phyloP scores from a whole-genome alignment of 1,284 basidiomycete species.

The Mycena sp. region DNA sequence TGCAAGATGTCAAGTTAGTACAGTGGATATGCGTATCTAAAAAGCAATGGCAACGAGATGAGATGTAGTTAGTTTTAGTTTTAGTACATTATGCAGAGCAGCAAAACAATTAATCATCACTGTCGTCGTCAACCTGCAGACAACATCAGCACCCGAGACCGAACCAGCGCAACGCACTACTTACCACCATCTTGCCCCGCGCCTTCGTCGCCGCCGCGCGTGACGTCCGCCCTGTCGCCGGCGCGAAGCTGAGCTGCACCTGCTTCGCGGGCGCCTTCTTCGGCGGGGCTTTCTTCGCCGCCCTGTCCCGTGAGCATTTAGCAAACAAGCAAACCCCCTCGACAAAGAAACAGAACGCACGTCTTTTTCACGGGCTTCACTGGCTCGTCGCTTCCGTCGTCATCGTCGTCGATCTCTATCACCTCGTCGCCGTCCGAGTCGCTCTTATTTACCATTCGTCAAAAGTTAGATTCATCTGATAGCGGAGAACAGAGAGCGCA shows the following conservation, averaged over 20 bases:
- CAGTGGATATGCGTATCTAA: constrained; percentile 1
- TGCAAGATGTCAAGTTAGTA: constrained; percentile 3
- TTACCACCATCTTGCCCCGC: constrained; percentile 60
- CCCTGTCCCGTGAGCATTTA: constrained; percentile 33
- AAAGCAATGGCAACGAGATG: not conserved
- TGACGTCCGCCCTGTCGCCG: constrained; percentile 62
- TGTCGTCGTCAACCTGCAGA: constrained; percentile 35
- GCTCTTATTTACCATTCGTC: no score
- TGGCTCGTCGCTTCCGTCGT: constrained; percentile 61
- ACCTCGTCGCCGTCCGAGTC: constrained; percentile 65
- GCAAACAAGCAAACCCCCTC: not conserved
- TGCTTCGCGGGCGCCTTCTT: constrained; percentile 60
- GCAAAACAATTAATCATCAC: constrained; percentile 25
- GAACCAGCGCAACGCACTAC: constrained; percentile 16
- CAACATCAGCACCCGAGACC: not conserved
- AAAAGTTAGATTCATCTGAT: no score
- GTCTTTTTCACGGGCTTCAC: constrained; percentile 59
- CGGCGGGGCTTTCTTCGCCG: constrained; percentile 65
- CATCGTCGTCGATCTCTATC: constrained; percentile 58
- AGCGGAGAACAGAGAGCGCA: constrained; percentile 13
- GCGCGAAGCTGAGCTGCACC: constrained; percentile 69
- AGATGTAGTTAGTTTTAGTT: not conserved
- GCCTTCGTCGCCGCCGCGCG: constrained; percentile 69
- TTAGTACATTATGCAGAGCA: not conserved
- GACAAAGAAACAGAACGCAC: constrained; percentile 40